phyloP scores from a whole-genome alignment of 2,329 filamentous ascomycete species.

The Arachnopeziza araneosa region DNA sequence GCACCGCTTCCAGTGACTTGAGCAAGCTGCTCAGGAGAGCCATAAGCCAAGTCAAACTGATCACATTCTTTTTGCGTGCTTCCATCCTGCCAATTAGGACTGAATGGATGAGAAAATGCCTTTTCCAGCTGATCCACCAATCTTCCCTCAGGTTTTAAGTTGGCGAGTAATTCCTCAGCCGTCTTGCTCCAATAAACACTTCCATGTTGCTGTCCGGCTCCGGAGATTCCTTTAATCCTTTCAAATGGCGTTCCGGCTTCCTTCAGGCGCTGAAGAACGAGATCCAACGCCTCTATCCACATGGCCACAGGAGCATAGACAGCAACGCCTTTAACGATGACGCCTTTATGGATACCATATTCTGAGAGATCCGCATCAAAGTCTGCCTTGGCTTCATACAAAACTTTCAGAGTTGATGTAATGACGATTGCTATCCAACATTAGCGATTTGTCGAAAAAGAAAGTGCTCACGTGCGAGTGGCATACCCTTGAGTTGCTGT shows the following conservation, averaged over 20 bases:
- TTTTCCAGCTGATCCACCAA: constrained; percentile 66
- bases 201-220: constrained; percentile 94
- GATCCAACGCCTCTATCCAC: constrained; percentile 90
- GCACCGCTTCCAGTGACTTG: constrained; percentile 83
- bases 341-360: constrained; percentile 83
- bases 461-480: constrained; percentile 7
- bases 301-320: constrained; percentile 89
- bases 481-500: constrained; percentile 83
- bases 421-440: constrained; percentile 66
- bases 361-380: constrained; percentile 80
- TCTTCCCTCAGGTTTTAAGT: constrained; percentile 52
- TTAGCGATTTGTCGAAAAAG: neutral
- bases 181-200: constrained; percentile 85
- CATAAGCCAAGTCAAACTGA: constrained; percentile 70
- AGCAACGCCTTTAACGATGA: constrained; percentile 74
- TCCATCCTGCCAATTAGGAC: constrained; percentile 97
- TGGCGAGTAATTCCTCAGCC: constrained; percentile 59
- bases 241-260: constrained; percentile 66
- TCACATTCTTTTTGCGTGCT: constrained; percentile 92
- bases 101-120: constrained; percentile 78
- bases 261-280: constrained; percentile 70
- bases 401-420: constrained; percentile 71
- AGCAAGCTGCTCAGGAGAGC: constrained; percentile 63
- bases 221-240: constrained; percentile 75
- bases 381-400: constrained; percentile 85